Evolutionary conservation across 768 basidiomycete genomes (phyloP).

Genomic region (Cystofilobasidium capitatum): DNA sequence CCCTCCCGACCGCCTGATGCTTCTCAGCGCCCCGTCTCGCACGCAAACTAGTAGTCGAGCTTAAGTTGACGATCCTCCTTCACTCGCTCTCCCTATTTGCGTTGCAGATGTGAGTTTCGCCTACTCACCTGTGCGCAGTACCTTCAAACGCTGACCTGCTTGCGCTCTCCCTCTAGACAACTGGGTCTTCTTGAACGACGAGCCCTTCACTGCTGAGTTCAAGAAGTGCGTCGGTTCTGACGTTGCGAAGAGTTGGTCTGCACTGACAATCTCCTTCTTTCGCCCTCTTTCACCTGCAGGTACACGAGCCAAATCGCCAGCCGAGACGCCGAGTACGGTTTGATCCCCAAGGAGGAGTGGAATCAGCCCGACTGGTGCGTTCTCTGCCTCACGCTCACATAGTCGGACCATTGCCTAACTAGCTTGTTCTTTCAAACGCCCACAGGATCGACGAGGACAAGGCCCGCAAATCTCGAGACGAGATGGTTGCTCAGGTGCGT

Average conservation of each 20-base stretch:
- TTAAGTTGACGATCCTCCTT: too few relatives aligned
- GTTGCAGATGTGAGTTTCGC: too few relatives aligned
- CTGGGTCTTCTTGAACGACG: constrained; percentile 78
- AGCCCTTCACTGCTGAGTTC: constrained; percentile 63
- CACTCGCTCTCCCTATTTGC: too few relatives aligned
- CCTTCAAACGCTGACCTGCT: neutral
- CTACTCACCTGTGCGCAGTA: neutral
- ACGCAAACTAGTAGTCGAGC: too few relatives aligned
- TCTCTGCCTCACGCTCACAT: neutral
- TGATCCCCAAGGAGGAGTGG: constrained; percentile 57
- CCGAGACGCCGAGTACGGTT: constrained; percentile 53
- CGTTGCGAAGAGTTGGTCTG: neutral
- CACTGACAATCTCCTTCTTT: too few relatives aligned
- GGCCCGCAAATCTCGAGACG: constrained; percentile 50
- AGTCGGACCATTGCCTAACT: neutral
- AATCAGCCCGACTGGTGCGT: constrained; percentile 55
- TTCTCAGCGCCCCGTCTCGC: too few relatives aligned
- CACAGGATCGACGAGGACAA: constrained; percentile 59
- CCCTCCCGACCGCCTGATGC: too few relatives aligned
- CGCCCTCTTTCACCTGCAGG: neutral
- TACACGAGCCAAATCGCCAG: constrained; percentile 50
- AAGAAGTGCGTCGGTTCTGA: constrained; percentile 41
- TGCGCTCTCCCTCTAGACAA: neutral
- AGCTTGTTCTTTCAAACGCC: neutral
- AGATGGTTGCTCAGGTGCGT: constrained; percentile 46